These are phyloP conservation scores for Raddia guianensis DNA, from an alignment of 176 grass and related monocot species.

Conservation along the genomic window DNA sequence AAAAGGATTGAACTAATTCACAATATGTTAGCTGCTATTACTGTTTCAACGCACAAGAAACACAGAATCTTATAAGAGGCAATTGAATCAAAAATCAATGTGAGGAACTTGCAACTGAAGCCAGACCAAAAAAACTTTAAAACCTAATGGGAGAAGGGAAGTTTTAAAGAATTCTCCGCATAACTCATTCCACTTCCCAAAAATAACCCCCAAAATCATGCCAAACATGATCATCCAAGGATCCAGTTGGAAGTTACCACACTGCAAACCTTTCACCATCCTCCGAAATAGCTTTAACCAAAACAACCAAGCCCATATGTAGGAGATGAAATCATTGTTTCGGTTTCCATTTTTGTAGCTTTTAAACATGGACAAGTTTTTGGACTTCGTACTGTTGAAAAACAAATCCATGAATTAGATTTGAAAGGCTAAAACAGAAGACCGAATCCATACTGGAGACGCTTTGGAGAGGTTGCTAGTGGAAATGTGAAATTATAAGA, in stretches of 20 bases:
- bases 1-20: background rate
- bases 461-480: too few relatives aligned
- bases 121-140: background rate
- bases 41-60: background rate
- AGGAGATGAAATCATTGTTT: too few relatives aligned
- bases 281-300: background rate
- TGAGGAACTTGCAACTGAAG: constrained; percentile 8
- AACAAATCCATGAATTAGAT: too few relatives aligned
- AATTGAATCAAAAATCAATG: background rate
- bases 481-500: too few relatives aligned
- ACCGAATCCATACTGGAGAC: too few relatives aligned
- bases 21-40: background rate
- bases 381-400: too few relatives aligned
- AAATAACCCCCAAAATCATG: background rate
- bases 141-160: background rate
- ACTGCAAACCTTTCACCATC: background rate
- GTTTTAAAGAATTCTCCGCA: background rate
- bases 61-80: background rate
- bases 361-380: too few relatives aligned
- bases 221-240: background rate
- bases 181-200: background rate
- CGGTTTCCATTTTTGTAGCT: too few relatives aligned
- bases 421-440: too few relatives aligned
- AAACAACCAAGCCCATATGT: background rate
- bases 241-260: background rate